Conservation (phyloP, 108 stramenopile species). For the Nitzschia inconspicua region DNA sequence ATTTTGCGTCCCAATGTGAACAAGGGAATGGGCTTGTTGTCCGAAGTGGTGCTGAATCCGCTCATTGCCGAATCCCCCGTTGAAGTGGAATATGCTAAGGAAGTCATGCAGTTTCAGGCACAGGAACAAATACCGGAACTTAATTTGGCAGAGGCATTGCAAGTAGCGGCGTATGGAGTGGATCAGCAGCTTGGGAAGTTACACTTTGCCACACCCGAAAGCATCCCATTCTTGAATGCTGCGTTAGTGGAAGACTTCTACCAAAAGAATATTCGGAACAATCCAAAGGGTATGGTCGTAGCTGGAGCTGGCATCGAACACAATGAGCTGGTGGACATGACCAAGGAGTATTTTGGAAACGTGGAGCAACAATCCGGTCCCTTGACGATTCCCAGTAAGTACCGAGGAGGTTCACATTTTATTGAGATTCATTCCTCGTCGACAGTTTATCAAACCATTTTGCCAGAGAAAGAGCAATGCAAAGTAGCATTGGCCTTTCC, state of each 20-base stretch:
- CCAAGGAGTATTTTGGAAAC: constrained; percentile 74
- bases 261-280: constrained; percentile 48
- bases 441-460: constrained; percentile 26
- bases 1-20: constrained; percentile 84
- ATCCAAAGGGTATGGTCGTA: constrained; percentile 81
- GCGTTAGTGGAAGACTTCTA: constrained; percentile 64
- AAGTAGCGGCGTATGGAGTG: constrained; percentile 82
- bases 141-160: constrained; percentile 80
- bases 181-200: constrained; percentile 84
- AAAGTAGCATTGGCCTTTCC: constrained; percentile 90
- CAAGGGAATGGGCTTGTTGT: constrained; percentile 72
- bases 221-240: constrained; percentile 56
- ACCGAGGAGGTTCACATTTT: constrained; percentile 68
- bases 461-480: constrained; percentile 75
- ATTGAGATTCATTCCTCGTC: constrained; percentile 5
- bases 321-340: constrained; percentile 83
- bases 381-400: constrained; percentile 40
- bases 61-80: constrained; percentile 31
- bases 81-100: constrained; percentile 70
- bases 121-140: constrained; percentile 77
- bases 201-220: constrained; percentile 74
- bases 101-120: constrained; percentile 75
- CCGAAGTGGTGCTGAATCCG: constrained; percentile 70
- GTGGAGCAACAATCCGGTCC: constrained; percentile 30
- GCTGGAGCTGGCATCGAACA: constrained; percentile 94